phyloP scores from a whole-genome alignment of 2,329 filamentous ascomycete genomes.

The Aspergillaceae sp. region DNA sequence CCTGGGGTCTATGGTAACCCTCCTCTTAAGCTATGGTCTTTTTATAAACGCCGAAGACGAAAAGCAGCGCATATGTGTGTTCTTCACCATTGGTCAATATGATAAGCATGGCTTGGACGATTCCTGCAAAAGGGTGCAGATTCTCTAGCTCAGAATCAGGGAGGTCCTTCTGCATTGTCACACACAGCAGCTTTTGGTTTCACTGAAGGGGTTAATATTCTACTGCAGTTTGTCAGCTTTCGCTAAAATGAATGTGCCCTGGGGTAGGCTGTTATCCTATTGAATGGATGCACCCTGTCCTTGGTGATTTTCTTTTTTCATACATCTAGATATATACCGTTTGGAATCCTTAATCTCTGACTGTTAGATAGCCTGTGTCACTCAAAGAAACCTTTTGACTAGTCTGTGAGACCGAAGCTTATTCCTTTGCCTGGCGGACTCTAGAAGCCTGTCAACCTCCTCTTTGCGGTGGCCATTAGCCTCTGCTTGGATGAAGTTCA shows the following conservation, averaged over 20 bases:
- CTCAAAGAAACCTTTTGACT: neutral
- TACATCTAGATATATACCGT: neutral
- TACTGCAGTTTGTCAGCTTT: neutral
- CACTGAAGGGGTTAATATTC: neutral
- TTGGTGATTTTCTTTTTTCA: neutral
- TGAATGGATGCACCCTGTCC: no score
- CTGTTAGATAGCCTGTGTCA: neutral
- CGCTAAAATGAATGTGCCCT: no score
- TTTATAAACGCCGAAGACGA: neutral
- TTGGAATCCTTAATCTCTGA: neutral
- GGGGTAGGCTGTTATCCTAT: no score
- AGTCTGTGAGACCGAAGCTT: neutral
- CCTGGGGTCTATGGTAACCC: neutral
- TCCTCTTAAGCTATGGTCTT: neutral
- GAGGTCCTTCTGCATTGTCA: neutral
- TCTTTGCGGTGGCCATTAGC: neutral
- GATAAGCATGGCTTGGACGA: neutral
- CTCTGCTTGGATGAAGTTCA: no score
- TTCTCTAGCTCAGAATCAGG: neutral
- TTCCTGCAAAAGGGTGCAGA: neutral
- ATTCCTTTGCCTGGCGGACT: neutral
- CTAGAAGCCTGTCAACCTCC: neutral
- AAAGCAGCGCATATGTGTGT: neutral
- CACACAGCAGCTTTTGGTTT: neutral
- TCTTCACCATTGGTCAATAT: neutral